Evolutionary conservation across 139 green algal genomes (phyloP), one percentile per base, ranked within the genome.

Genomic region (Parachlorella kessleri): DNA sequence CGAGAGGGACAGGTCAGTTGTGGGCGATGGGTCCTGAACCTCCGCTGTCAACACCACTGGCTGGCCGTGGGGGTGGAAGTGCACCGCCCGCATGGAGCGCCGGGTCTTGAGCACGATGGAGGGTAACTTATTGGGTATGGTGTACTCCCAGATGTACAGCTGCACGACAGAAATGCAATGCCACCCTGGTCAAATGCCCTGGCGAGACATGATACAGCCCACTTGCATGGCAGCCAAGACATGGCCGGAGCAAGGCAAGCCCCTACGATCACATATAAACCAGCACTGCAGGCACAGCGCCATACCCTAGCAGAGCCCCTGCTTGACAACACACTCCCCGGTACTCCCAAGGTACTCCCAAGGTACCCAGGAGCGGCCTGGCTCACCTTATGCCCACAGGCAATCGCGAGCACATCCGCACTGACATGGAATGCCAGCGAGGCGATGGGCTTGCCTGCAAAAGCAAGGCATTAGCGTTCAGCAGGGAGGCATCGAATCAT

Each of bases 41-140:
- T 98, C 94, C 1, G 94, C 94, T 1, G 93, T 96, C 28, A 98
- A 83, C 32, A 98, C 74, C 10, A 98, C 64, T 8, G 90, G 90
- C 2, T 81, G 73, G 14, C 92, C 93, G 26, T 88, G 82, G 9
- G 94, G 94, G 82, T 97, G 94, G 78, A 98, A 98, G 83, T 97
- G 93, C 38, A 98, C 89, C 14, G 94, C 94, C 1, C 94, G 86
- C 83, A 98, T 87, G 1, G 93, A 97, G 28, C 92, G 85, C 69
- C 86, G 84, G 26, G 94, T 98, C 42, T 89, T 91, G 0, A 95
- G 84, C 21, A 89, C 87, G 30, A 86, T 87, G 35, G 65, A 59
- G 33, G 73, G 80, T 33, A 63, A 39, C 40, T 54, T 69, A 36
- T 53, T 66, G 37, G 66, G 59, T 33, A 72, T 70, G 5, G 48